These are phyloP conservation scores for Lactarius pseudohatsudake DNA, from an alignment of 768 basidiomycete species.

Conservation along the genomic window DNA sequence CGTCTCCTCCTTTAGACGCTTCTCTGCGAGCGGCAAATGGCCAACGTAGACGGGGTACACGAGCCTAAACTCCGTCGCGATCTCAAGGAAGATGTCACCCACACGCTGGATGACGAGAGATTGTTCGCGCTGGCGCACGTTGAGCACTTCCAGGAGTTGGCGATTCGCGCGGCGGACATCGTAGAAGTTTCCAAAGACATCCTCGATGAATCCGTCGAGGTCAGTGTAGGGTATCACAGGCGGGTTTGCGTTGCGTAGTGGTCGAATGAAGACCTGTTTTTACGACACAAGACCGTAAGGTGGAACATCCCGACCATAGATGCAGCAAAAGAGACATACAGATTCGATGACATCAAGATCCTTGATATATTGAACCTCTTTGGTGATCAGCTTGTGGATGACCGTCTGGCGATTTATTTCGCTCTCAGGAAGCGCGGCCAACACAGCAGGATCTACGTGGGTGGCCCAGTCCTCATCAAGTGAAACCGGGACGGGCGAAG, in stretches of 20 bases:
- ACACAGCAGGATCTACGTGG: slow-evolving; percentile 49
- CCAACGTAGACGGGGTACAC: slow-evolving; percentile 87
- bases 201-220: slow-evolving; percentile 82
- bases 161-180: slow-evolving; percentile 84
- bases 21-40: slow-evolving; percentile 82
- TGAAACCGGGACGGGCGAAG: slow-evolving; percentile 9
- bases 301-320: slow-evolving; percentile 42
- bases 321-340: slow-evolving; percentile 42
- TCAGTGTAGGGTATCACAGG: slow-evolving; percentile 52
- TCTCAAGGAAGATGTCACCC: slow-evolving; percentile 85
- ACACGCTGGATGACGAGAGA: slow-evolving; percentile 79
- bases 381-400: slow-evolving; percentile 84
- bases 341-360: slow-evolving; percentile 84
- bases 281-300: slow-evolving; percentile 37
- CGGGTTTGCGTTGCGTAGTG: slow-evolving; percentile 52
- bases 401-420: slow-evolving; percentile 85
- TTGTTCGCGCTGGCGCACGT: slow-evolving; percentile 83
- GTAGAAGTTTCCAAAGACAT: slow-evolving; percentile 86
- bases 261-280: slow-evolving; percentile 54
- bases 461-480: slow-evolving; percentile 49
- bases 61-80: slow-evolving; percentile 82
- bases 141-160: slow-evolving; percentile 80
- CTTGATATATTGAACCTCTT: slow-evolving; percentile 86
- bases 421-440: slow-evolving; percentile 61
- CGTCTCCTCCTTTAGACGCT: slow-evolving; percentile 81